Evolutionary conservation across 257 asterid species (phyloP), one percentile per base, ranked within the genome.

Genomic region (Solanum lycopersicoides): DNA sequence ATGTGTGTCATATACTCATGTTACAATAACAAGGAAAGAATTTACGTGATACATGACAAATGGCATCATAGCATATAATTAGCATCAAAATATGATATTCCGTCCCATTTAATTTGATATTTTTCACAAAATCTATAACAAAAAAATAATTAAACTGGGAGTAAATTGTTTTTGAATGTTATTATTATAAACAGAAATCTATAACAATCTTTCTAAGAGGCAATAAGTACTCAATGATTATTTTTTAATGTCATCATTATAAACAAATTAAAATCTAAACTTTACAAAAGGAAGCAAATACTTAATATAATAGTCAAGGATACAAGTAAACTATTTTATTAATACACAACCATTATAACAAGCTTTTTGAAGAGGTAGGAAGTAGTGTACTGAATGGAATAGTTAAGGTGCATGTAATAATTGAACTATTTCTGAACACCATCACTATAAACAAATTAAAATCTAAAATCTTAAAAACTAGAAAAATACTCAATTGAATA

Each of bases 151-250:
- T 4, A 20, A 72, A 15, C 4, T 72, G 16, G 1, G 23, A 72
- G 4, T 35, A 18, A 72, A 35, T 2, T 18, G 3, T 7, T 32
- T 71, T 71, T 72, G 5, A 72, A 0, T 12, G 9, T 9, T 0
- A 72, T 2, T 9, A 8, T 72, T 72, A 72, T 72, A 15, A 72
- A 18, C 0, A 72, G 3, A 72, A 72, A 18, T 35, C 25, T 35
- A 34, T 72, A 73, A 32, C 77, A 71, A 73, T 18, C 28, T 73
- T 35, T 35, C 18, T 20, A 73, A 73, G 16, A 18, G 4, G 28
- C 0, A 73, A 6, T 13, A 35, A 0, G 28, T 73, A 34, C 0
- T 0, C 4, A 18, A 4, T 72, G 28, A 12, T 20, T 20, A 56
- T 56, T 56, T 20, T 56, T 56, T 5, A 56, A 56, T 11, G 25